Evolutionary conservation across 805 yeast genomes (phyloP).

Genomic region (Saturnispora zaruensis): DNA sequence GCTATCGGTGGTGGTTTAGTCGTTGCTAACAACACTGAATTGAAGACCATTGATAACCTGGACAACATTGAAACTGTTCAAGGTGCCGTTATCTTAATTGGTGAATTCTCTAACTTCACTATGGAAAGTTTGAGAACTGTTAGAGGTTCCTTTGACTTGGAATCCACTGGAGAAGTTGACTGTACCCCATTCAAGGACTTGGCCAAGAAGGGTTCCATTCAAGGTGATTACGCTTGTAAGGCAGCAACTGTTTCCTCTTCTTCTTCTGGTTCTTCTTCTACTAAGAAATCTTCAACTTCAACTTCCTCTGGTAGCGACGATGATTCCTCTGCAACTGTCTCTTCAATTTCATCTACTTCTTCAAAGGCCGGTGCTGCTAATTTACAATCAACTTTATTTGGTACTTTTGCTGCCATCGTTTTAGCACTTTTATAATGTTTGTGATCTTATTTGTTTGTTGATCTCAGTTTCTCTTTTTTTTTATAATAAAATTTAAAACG

Average conservation of each 20-base stretch:
- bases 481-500: neutral
- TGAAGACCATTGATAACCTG: constrained; percentile 63
- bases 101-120: constrained; percentile 74
- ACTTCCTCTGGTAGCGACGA: constrained; percentile 39
- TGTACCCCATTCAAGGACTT: constrained; percentile 69
- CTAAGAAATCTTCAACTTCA: constrained; percentile 33
- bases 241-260: constrained; percentile 44
- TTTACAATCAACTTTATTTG: constrained; percentile 35
- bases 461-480: neutral
- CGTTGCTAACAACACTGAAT: constrained; percentile 74
- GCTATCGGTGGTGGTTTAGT: constrained; percentile 89
- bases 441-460: constrained; percentile 2
- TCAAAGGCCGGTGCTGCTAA: constrained; percentile 23
- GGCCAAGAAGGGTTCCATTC: constrained; percentile 72
- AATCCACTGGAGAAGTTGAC: constrained; percentile 67
- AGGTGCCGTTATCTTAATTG: constrained; percentile 80
- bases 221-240: constrained; percentile 82
- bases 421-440: constrained; percentile 41
- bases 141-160: constrained; percentile 85
- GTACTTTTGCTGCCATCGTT: constrained; percentile 42
- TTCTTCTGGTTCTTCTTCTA: constrained; percentile 23
- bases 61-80: constrained; percentile 62
- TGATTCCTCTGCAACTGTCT: constrained; percentile 10
- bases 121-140: constrained; percentile 68
- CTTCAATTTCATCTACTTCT: constrained; percentile 22